Evolutionary conservation across 768 basidiomycete species (phyloP).

Genomic region (Serpula lacrymans): DNA sequence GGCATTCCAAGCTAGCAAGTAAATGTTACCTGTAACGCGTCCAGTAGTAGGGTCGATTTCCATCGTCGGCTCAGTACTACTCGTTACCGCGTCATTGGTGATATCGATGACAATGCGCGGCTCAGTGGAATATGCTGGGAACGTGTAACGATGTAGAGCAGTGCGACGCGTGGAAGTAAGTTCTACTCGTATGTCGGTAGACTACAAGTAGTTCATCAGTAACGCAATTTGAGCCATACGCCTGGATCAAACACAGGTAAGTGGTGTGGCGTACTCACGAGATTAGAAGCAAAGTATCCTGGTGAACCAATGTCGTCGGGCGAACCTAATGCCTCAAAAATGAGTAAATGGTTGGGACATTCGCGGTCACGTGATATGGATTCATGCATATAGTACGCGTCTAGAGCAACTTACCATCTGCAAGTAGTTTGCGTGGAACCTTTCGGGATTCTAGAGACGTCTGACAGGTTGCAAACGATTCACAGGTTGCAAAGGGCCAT

Average conservation of each 20-base stretch:
- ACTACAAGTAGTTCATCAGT: constrained; percentile 29
- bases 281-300: constrained; percentile 62
- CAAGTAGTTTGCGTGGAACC: constrained; percentile 42
- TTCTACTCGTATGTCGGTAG: constrained; percentile 54
- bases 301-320: constrained; percentile 63
- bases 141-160: constrained; percentile 58
- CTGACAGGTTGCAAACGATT: constrained; percentile 49
- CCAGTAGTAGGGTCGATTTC: constrained; percentile 46
- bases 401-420: constrained; percentile 37
- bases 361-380: neutral
- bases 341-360: neutral
- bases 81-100: constrained; percentile 58
- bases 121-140: constrained; percentile 41
- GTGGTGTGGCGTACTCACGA: constrained; percentile 31
- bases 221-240: neutral
- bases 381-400: neutral
- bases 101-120: constrained; percentile 60
- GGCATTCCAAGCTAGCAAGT: neutral
- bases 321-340: constrained; percentile 43
- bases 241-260: neutral
- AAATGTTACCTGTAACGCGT: constrained; percentile 41
- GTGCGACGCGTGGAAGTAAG: constrained; percentile 57
- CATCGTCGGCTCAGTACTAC: constrained; percentile 46
- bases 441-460: constrained; percentile 47
- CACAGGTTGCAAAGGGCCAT: constrained; percentile 50